Base-by-base conservation (phyloP, 495 filamentous ascomycete genomes). In the Cercophora newfieldiana region DNA sequence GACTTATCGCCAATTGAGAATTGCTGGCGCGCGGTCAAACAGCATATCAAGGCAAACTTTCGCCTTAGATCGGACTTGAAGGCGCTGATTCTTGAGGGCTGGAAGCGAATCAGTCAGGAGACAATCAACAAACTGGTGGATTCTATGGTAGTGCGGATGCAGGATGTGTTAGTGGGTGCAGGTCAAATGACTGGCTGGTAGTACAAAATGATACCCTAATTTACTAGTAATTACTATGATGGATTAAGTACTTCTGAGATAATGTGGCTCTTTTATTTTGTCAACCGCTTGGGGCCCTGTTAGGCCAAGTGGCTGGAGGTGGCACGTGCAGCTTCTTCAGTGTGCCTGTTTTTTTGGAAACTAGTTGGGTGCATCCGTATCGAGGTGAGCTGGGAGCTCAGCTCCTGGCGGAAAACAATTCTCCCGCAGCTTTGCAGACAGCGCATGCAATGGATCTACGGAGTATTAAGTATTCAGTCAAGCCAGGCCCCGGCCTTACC, bases 1-100 rank as follows among this genome's bases (percentile, higher is more conserved):
- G 49, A 53, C 21, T 53, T 53, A 53, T 59, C 56, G 29, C 29
- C 29, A 59, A 59, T 59, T 59, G 56, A 59, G 19, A 59, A 59
- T 37, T 31, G 18, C 14, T 59, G 56, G 56, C 26, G 56, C 3
- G 56, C 25, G 4, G 56, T 59, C 3, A 59, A 37, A 22, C 26
- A 59, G 14, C 44, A 59, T 25, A 22, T 53, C 7, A 7, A 19
- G 8, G 49, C 49, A 53, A 53, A 53, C 21, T 53, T 12, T 53
- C 49, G 49, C 49, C 49, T 53, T 53, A 19, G 49, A 10, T 53
- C 19, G 7, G 49, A 53, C 19, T 22, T 53, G 25, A 31, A n/a
- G 26, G 5, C 6, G 19, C 19, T 59, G 19, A 59, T 59, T 22
- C 14, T 59, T 8, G 56, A 59, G 8, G 56, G 56, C 10, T 59